Percentiles rank a stretch among this genome's conserved stretches.
phyloP scores from a whole-genome alignment of 345 rosid species.

The Microcos paniculata region DNA sequence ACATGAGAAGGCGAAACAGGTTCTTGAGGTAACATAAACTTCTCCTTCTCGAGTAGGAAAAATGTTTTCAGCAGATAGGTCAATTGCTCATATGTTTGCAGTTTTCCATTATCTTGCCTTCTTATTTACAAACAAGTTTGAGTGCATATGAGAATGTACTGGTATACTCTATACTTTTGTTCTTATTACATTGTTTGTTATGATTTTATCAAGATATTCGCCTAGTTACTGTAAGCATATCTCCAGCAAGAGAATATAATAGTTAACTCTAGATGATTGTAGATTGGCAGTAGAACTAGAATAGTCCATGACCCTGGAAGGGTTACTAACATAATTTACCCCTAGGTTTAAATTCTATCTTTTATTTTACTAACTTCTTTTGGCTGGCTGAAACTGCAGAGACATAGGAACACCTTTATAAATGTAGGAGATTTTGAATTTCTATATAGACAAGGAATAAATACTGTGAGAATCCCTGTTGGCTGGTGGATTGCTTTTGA shows the following conservation, averaged over 20 bases:
- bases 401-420: conserved; percentile 55
- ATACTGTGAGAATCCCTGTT: conserved; percentile 70
- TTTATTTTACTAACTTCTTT: background rate
- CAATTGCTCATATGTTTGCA: background rate
- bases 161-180: background rate
- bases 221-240: conserved; percentile 3
- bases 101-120: background rate
- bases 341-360: background rate
- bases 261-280: no score
- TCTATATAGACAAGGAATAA: conserved; percentile 58
- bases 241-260: background rate
- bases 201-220: background rate
- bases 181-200: background rate
- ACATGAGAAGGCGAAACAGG: conserved; percentile 50
- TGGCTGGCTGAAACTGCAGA: conserved; percentile 37
- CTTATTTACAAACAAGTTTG: background rate
- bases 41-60: no score
- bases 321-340: background rate
- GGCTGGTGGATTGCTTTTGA: conserved; percentile 88
- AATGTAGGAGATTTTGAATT: conserved; percentile 61
- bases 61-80: background rate
- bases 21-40: conserved; percentile 50
- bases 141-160: background rate
- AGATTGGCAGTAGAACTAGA: background rate
- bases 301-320: background rate